phyloP scores from a whole-genome alignment of 2,329 filamentous ascomycete genomes.

The Graphilbum sp. region DNA sequence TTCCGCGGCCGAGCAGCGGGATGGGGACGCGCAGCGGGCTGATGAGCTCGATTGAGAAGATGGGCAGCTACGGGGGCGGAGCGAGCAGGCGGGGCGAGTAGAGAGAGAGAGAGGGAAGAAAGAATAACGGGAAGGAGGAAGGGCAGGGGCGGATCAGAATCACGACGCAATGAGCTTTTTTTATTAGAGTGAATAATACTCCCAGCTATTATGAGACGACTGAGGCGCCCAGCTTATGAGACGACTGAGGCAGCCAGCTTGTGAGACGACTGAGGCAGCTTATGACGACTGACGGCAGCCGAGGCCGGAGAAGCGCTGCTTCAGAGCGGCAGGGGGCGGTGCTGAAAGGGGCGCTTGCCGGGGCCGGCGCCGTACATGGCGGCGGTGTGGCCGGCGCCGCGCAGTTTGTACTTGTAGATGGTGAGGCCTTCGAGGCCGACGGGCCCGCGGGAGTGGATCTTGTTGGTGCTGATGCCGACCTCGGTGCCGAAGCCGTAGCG shows the following conservation, averaged over 20 bases:
- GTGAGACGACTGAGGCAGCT: too few relatives aligned
- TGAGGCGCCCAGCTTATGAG: too few relatives aligned
- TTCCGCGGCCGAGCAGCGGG: conserved; percentile 34
- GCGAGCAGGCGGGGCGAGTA: conserved; percentile 13
- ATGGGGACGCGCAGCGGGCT: conserved; percentile 41
- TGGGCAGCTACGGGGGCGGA: conserved; percentile 50
- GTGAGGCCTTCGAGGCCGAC: conserved; percentile 89
- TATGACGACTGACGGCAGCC: too few relatives aligned
- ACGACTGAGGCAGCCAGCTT: too few relatives aligned
- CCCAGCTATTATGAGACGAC: too few relatives aligned
- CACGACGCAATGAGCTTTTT: background rate
- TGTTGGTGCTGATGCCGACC: conserved; percentile 97
- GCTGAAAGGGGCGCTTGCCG: conserved; percentile 41
- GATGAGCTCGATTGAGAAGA: conserved; percentile 75
- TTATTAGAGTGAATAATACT: too few relatives aligned
- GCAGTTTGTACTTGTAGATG: conserved; percentile 92
- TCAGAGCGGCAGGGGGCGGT: conserved; percentile 34
- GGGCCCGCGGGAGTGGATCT: conserved; percentile 86
- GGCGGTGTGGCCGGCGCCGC: conserved; percentile 70
- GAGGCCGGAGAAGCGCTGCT: too few relatives aligned
- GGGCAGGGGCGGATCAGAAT: background rate
- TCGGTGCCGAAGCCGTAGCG: conserved; percentile 95
- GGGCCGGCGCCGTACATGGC: conserved; percentile 55
- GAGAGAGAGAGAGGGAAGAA: too few relatives aligned
- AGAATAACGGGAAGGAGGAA: too few relatives aligned